Conservation (phyloP, 805 yeast genomes). For the Kazachstania africana region DNA sequence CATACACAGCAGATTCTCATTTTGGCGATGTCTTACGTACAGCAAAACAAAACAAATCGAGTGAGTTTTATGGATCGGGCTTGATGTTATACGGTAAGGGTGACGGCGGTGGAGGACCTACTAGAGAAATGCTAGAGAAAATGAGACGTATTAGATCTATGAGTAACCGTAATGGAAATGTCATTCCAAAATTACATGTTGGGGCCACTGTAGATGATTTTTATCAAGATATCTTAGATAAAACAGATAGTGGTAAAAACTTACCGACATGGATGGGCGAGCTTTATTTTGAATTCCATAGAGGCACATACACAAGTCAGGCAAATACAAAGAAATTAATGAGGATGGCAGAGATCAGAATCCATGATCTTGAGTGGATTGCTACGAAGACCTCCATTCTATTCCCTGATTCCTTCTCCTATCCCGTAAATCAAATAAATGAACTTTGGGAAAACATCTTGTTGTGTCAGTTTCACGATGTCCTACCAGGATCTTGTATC, state of each 20-base stretch:
- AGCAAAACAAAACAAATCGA: conserved; percentile 68
- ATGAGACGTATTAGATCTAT: conserved; percentile 84
- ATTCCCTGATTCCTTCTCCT: conserved; percentile 40
- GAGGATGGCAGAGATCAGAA: conserved; percentile 60
- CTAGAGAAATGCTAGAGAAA: conserved; percentile 85
- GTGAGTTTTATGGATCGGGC: conserved; percentile 70
- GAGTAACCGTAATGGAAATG: conserved; percentile 61
- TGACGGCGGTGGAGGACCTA: conserved; percentile 99
- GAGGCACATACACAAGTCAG: conserved; percentile 95
- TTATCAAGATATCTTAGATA: conserved; percentile 50
- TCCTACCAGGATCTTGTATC: conserved; percentile 93
- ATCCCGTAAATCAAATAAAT: conserved; percentile 61
- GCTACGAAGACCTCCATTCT: conserved; percentile 61
- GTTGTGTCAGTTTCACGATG: conserved; percentile 93
- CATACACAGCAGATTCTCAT: conserved; percentile 87
- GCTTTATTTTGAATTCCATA: conserved; percentile 84
- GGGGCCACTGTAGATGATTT: conserved; percentile 70
- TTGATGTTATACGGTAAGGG: conserved; percentile 83
- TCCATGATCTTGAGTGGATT: conserved; percentile 77
- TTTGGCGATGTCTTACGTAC: conserved; percentile 87
- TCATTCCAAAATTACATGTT: conserved; percentile 66
- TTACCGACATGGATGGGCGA: conserved; percentile 91
- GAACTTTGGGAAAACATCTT: conserved; percentile 80
- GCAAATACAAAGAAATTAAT: conserved; percentile 74
- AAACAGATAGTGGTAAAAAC: conserved; percentile 50